These are phyloP conservation scores for Schizophyllum amplum DNA, from an alignment of 1,284 basidiomycete genomes.

Conservation along the genomic window DNA sequence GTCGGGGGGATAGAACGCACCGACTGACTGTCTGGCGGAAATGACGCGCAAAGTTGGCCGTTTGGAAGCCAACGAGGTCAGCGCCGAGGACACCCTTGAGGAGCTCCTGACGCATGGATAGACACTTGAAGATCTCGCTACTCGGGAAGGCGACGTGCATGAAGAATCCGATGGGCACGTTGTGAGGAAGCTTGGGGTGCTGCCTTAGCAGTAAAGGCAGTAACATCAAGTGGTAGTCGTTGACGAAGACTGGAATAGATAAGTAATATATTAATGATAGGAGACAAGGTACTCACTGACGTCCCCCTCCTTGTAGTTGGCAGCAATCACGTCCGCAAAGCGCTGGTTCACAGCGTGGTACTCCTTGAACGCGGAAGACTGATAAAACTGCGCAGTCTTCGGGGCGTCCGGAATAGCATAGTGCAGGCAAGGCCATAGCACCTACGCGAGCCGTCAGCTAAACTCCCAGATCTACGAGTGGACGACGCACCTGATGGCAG, in stretches of 20 bases:
- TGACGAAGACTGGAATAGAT: constrained; percentile 52
- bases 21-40: constrained; percentile 76
- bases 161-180: constrained; percentile 80
- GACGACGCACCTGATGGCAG: constrained; percentile 61
- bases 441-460: constrained; percentile 27
- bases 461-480: not conserved
- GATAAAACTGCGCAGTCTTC: constrained; percentile 75
- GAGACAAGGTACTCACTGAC: constrained; percentile 39
- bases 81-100: constrained; percentile 68
- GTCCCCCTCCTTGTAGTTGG: constrained; percentile 73
- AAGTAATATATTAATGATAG: not conserved
- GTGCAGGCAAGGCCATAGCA: constrained; percentile 84
- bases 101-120: constrained; percentile 59
- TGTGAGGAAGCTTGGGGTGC: constrained; percentile 37
- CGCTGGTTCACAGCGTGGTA: constrained; percentile 79
- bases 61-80: constrained; percentile 70
- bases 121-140: constrained; percentile 82
- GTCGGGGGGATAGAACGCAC: too few species aligned
- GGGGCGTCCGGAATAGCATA: constrained; percentile 83
- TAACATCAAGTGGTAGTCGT: constrained; percentile 84
- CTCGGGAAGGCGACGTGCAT: constrained; percentile 85
- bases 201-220: constrained; percentile 69
- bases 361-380: constrained; percentile 68
- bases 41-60: constrained; percentile 71
- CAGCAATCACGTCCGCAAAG: constrained; percentile 74